Evolutionary conservation across 176 grass and related monocot genomes (phyloP).

Genomic region (Triticum dicoccoides): DNA sequence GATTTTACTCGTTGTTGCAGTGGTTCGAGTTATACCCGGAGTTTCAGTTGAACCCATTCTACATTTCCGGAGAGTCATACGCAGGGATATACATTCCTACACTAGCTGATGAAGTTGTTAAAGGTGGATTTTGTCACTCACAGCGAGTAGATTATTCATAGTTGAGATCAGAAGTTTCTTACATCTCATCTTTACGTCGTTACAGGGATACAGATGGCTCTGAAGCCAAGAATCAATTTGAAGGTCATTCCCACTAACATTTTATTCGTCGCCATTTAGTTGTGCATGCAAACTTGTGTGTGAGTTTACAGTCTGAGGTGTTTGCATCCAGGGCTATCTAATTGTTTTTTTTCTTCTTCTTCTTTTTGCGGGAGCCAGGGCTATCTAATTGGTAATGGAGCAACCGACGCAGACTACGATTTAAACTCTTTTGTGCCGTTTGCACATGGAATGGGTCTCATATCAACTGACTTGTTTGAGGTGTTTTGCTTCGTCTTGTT

Average conservation of each 20-base stretch:
- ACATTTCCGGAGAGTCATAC: conserved; percentile 88
- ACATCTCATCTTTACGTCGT: not conserved
- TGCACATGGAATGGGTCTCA: conserved; percentile 90
- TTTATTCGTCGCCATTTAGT: not conserved
- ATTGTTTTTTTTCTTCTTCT: conserved; percentile 10
- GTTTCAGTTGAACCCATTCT: conserved; percentile 71
- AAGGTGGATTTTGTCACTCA: conserved; percentile 42
- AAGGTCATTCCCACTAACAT: conserved; percentile 47
- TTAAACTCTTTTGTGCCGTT: conserved; percentile 84
- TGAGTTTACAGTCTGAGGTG: not conserved
- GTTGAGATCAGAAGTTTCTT: not conserved
- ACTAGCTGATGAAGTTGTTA: conserved; percentile 62
- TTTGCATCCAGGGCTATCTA: conserved; percentile 67
- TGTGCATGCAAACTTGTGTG: not conserved
- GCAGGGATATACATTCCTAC: conserved; percentile 85
- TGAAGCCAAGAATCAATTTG: conserved; percentile 63
- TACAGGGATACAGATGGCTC: conserved; percentile 52
- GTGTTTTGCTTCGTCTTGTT: conserved; percentile 19
- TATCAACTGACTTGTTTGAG: conserved; percentile 67
- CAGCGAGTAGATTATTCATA: not conserved
- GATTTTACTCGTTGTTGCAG: conserved; percentile 32
- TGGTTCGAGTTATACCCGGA: conserved; percentile 79
- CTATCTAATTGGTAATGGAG: conserved; percentile 85
- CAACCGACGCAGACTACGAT: conserved; percentile 53
- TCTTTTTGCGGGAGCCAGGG: conserved; percentile 38